Base-by-base conservation (phyloP, 1,284 basidiomycete genomes). In the Thecaphora frezii region DNA sequence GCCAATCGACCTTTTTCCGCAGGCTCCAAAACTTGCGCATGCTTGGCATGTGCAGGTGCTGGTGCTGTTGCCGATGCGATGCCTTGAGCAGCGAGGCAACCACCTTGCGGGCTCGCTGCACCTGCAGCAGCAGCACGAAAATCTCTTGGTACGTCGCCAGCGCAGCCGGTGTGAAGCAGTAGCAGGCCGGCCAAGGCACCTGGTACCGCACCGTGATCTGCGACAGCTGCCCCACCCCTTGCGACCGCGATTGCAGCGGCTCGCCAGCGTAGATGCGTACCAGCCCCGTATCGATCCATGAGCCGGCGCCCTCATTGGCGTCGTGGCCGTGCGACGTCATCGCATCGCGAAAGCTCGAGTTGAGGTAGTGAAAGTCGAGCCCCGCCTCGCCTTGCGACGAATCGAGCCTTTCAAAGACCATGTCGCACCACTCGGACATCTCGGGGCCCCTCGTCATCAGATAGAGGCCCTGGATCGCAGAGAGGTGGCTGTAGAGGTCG, bases 381-480 rank as follows among this genome's bases (percentile, higher is more conserved):
- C 38, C 38, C 18, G 58, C 63, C 9, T 54, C 47, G 3, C 47
- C 16, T 10, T 55, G 45, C n/a, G 46, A 54, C 33, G 46, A 42
- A 33, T 58, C 48, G 7, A 66, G 64, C 13, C 58, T 55, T 4
- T 26, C 14, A 28, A 66, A 69, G n/a, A 69, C 45, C 28, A 46
- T 23, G 3, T 56, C 54, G 18, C 44, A 23, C 66, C 66, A 69
- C 42, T 53, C 51, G 7, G 54, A 37, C 44, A 69, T 57, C 36
- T 66, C 66, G 30, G 55, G 46, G 19, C 62, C 66, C 49, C 41
- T 52, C 45, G 54, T 51, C 66, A 65, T 66, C n/a, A 66, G 50
- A 33, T 44, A 62, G 13, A 69, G 54, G 23, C 63, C 63, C 23
- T 62, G 58, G 18, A 60, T 58, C 3, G 58, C 58, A 18, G 24